Conservation (phyloP, 164 flowering plant genomes). For the Nelumbo lutea region DNA sequence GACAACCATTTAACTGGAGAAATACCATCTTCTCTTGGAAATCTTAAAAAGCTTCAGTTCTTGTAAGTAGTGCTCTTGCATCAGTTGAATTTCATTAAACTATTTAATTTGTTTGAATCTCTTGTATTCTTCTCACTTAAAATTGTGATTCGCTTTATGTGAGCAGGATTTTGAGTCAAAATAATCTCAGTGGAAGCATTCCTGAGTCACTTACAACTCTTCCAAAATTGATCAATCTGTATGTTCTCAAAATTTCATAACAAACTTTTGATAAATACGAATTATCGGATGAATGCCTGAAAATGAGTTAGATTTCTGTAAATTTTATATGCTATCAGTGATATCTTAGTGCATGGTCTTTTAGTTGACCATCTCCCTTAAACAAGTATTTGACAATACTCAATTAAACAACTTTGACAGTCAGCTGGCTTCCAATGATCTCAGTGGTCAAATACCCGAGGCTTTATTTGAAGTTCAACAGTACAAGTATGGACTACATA, state of each 20-base stretch:
- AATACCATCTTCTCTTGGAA: slow-evolving; percentile 83
- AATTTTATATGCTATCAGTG: background rate
- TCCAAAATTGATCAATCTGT: slow-evolving; percentile 57
- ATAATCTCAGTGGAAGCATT: slow-evolving; percentile 67
- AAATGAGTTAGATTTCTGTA: background rate
- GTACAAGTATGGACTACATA: slow-evolving; percentile 56
- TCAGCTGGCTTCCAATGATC: slow-evolving; percentile 64
- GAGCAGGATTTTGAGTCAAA: slow-evolving; percentile 77
- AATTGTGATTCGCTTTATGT: slow-evolving; percentile 10
- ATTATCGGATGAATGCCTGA: background rate
- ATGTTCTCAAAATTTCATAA: slow-evolving; percentile 24
- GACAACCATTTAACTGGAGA: slow-evolving; percentile 63
- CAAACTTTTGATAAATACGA: background rate
- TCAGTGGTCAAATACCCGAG: slow-evolving; percentile 66
- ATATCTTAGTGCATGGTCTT: background rate
- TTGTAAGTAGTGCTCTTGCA: slow-evolving; percentile 48
- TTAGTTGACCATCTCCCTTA: background rate
- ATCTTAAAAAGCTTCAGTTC: slow-evolving; percentile 65
- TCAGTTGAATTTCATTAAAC: background rate
- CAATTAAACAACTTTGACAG: slow-evolving; percentile 39
- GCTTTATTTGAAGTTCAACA: slow-evolving; percentile 47
- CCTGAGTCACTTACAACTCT: slow-evolving; percentile 64
- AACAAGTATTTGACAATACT: slow-evolving; percentile 7
- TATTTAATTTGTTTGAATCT: background rate
- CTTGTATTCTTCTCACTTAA: background rate